Evolutionary conservation across 257 asterid species (phyloP), one percentile per base, ranked within the genome.

Genomic region (Phtheirospermum japonicum): DNA sequence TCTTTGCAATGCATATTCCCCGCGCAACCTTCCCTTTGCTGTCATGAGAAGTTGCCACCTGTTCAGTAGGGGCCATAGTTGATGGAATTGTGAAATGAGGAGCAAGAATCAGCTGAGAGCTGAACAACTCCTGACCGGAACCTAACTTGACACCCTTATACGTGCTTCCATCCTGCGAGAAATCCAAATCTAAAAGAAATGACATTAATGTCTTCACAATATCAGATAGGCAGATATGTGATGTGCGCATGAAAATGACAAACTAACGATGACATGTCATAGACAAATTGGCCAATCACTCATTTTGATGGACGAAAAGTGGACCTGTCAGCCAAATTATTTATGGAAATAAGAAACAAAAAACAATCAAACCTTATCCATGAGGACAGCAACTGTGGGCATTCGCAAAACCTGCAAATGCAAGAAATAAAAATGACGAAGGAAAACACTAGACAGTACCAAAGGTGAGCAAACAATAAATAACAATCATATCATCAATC

Each of bases 81-180:
- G 83, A 75, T 63, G 82, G 77, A 58, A 75, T 67, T 17, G 53
- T 64, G 63, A 79, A 79, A 42, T 93, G 82, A 31, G 99, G 91
- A 73, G 85, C 87, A 73, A 89, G 78, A 65, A 89, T 77, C 74
- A 89, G 79, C 67, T 82, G 76, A 61, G 80, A 69, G 83, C 99
- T 79, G 83, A 79, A 76, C 73, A 92, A 68, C 76, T 89, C 95
- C 79, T 92, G 99, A 71, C 96, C 99, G 63, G 96, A 86, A 71
- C 53, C 83, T 80, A 92, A 79, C 75, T 80, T 83, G 57, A 92
- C 82, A 57, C 99, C 99, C 75, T 77, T 83, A 67, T 82, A 89
- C 48, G 68, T 71, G 71, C 80, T 78, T 60, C 53, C 64, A 45
- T 67, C 88, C 95, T 92, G 89, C 71, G 58, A 76, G 43, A 67